Evolutionary conservation across 2,329 filamentous ascomycete genomes (phyloP), one percentile per base, ranked within the genome.

Genomic region (Pyricularia grisea): DNA sequence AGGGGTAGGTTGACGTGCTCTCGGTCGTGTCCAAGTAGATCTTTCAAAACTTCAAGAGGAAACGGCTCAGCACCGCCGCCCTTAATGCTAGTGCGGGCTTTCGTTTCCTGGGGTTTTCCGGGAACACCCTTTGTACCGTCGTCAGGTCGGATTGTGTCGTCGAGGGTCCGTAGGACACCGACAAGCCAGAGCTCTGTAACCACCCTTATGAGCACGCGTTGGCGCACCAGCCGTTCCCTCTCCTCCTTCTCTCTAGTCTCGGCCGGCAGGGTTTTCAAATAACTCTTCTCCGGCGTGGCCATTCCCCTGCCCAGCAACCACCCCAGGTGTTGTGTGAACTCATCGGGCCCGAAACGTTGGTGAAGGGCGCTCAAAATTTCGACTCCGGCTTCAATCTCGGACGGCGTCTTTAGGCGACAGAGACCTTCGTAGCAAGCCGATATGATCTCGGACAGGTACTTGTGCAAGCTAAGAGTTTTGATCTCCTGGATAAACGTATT

Each of bases 171-270:
- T 73, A 99, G 79, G 61, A 95, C 90, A 31, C 92, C 93, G 23
- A 97, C 93, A 4, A 99, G 87, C 96, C 96, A 99, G 50, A 99
- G 84, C 78, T 99, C 95, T 2, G 95, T 97, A 42, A 97, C 93
- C 14, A 99, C 91, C 55, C 94, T 89, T 68, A 99, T 81, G 27
- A 99, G 85, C 6, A 94, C 86, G 69, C 95, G 88, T 78, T 99
- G 96, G 68, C 95, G 88, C 36, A 88, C 86, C 60, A 98, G 84
- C 6, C 95, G 90, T 71, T 99, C 95, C 79, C 97, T 97, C 80
- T 99, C 95, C 78, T 99, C 95, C 73, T 93, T 92, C 78, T 99
- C 96, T 67, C 92, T 92, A 33, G 93, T 87, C 74, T 99, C 95
- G 50, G 88, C 86, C 6, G 90, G 82, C 72, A 97, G 83, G 1